Percentiles rank a stretch among this genome's conserved stretches.
These are phyloP conservation scores for Diplodia mutila DNA, from an alignment of 2,329 filamentous ascomycete species.

Conservation along the genomic window DNA sequence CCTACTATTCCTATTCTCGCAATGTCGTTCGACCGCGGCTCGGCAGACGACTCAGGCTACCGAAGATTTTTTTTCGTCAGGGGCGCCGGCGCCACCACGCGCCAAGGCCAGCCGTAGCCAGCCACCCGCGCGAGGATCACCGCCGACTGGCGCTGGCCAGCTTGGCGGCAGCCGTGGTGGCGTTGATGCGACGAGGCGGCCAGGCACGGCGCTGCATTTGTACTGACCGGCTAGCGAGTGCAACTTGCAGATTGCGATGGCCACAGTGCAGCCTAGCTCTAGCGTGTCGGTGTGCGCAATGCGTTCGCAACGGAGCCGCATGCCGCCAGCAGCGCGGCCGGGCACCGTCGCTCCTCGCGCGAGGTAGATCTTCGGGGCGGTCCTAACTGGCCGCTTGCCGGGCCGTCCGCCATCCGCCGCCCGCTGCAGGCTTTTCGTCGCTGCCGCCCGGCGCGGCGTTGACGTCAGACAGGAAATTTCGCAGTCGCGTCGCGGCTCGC, in stretches of 20 bases:
- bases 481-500: neutral
- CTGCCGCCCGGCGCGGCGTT: neutral
- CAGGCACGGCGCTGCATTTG: constrained; percentile 14
- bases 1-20: neutral
- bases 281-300: constrained; percentile 4
- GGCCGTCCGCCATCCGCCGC: constrained; percentile 3
- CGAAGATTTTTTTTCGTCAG: constrained; percentile 20
- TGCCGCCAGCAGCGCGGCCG: neutral
- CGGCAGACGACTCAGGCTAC: constrained; percentile 10
- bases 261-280: neutral
- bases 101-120: neutral
- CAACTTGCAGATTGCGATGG: constrained; percentile 10
- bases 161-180: neutral
- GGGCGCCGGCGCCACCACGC: constrained; percentile 12
- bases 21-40: constrained; percentile 16
- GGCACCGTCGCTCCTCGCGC: constrained; percentile 3
- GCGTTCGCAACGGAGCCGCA: neutral
- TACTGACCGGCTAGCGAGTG: constrained; percentile 1
- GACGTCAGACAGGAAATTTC: constrained; percentile 10
- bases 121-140: constrained; percentile 20
- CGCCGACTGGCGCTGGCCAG: neutral
- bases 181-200: neutral
- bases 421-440: neutral
- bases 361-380: constrained; percentile 1
- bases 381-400: neutral